Evolutionary conservation across 495 filamentous ascomycete species (phyloP).

Genomic region (Penicillium cosmopolitanum): DNA sequence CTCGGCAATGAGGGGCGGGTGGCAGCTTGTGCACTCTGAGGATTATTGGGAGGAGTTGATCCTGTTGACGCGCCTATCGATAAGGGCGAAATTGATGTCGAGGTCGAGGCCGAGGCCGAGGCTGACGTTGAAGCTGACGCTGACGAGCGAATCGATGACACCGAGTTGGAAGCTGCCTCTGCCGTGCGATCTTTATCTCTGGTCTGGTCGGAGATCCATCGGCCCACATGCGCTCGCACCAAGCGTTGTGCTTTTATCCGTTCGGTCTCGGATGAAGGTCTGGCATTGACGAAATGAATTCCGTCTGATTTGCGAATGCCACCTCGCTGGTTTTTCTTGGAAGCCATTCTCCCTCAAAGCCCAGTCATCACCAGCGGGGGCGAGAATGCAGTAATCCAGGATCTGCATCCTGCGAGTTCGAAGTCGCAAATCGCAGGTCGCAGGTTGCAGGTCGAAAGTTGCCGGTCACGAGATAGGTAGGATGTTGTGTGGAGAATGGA

Average conservation of each 20-base stretch:
- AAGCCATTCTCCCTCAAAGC: conserved; percentile 25
- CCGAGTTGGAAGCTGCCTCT: neutral
- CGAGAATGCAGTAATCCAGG: neutral
- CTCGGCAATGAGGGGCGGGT: too few relatives aligned
- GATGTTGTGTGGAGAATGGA: neutral
- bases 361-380: neutral
- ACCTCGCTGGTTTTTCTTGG: conserved; percentile 28
- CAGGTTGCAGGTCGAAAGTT: neutral
- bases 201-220: conserved; percentile 48
- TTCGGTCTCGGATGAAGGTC: conserved; percentile 40
- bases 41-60: neutral
- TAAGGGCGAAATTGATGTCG: neutral
- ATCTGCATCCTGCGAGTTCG: conserved; percentile 20
- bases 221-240: conserved; percentile 46
- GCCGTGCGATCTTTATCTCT: conserved; percentile 30
- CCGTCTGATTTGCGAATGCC: conserved; percentile 29
- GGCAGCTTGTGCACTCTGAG: neutral
- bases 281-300: conserved; percentile 47
- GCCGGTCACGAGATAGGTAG: neutral
- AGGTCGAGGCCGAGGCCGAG: neutral
- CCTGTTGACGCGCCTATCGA: too few relatives aligned
- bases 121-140: neutral
- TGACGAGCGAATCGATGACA: neutral
- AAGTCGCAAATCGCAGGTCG: neutral
- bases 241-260: conserved; percentile 34